Evolutionary conservation across 768 basidiomycete species (phyloP), one percentile per base, ranked within the genome.

Genomic region (Lepiota subincarnata): DNA sequence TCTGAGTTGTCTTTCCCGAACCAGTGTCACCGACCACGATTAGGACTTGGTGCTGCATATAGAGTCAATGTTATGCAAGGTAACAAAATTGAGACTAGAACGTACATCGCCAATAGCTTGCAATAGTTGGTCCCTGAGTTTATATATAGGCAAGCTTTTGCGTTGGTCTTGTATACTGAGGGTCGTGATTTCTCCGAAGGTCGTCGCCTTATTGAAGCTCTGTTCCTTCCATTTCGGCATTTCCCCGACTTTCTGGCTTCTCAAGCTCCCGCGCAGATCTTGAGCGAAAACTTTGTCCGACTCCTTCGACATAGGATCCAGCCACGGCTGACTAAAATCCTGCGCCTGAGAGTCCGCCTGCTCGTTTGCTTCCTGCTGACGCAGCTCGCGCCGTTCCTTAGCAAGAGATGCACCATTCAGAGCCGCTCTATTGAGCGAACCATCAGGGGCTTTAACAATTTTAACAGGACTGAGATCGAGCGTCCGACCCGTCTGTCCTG

Each of bases 1-100:
- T 98, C 66, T 99, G 97, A 0, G 97, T 99, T 6, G 97, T 98
- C 68, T 99, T 99, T 11, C 97, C 97, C 6, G 96, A 98, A 22
- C 97, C 97, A 41, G 97, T 99, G 64, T 99, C 97, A 41, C 97
- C 97, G 51, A 99, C 90, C 35, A 99, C 97, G 59, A 99, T 94
- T 51, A 99, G 86, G 20, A 98, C 87, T 81, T 94, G 96, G 72
- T 99, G 91, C 87, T 94, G 50, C 47, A 62, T 45, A 57, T 57
- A 40, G 36, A 50, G 26, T 63, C 18, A 67, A 60, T 37, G 8
- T 44, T 39, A 31, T 20, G 12, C 28, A 18, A 12, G 19, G 57
- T 40, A 3, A 36, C 13, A 4, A 19, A 56, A 26, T 20, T 57
- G 8, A 53, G 37, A 22, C 37, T 50, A 55, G 56, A 14, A 79